Percentiles rank a stretch among this genome's conserved stretches.
phyloP scores from a whole-genome alignment of 176 grass and related monocot genomes.

The Zea luxurians region DNA sequence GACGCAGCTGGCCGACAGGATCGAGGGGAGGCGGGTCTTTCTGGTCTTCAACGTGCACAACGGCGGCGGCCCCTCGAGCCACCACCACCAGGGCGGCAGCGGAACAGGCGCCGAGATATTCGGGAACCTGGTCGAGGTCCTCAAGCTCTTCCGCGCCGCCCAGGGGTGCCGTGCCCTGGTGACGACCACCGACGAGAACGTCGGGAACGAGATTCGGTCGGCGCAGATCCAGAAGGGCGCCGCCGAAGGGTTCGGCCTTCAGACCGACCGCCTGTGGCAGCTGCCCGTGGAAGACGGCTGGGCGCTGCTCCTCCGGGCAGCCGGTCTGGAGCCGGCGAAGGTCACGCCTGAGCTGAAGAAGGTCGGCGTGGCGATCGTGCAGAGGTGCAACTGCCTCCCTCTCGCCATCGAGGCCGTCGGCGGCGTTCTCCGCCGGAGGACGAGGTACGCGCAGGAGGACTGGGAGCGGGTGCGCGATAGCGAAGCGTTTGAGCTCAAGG shows the following conservation, averaged over 20 bases:
- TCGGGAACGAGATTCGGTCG: background rate
- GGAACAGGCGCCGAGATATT: background rate
- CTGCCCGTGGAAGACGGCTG: background rate
- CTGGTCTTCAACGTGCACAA: background rate
- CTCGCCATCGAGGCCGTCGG: constrained; percentile 23
- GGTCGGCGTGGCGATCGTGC: background rate
- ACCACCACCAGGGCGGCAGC: no score
- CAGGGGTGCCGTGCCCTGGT: background rate
- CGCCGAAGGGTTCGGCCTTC: background rate
- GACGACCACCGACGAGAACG: background rate
- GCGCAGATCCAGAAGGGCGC: background rate
- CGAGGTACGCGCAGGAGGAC: background rate
- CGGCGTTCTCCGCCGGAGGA: constrained; percentile 22
- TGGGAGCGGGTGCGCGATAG: constrained; percentile 7
- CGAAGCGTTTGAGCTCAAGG: constrained; percentile 10
- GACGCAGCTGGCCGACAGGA: background rate
- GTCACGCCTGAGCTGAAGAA: background rate
- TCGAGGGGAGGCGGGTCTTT: background rate
- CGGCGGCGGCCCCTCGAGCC: background rate
- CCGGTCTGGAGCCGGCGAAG: background rate
- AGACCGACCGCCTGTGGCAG: background rate
- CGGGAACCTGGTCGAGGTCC: background rate
- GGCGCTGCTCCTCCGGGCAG: background rate
- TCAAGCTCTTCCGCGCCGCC: background rate
- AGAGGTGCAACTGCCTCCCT: constrained; percentile 38